phyloP scores from a whole-genome alignment of 768 basidiomycete species.

The Agaricus blazei region DNA sequence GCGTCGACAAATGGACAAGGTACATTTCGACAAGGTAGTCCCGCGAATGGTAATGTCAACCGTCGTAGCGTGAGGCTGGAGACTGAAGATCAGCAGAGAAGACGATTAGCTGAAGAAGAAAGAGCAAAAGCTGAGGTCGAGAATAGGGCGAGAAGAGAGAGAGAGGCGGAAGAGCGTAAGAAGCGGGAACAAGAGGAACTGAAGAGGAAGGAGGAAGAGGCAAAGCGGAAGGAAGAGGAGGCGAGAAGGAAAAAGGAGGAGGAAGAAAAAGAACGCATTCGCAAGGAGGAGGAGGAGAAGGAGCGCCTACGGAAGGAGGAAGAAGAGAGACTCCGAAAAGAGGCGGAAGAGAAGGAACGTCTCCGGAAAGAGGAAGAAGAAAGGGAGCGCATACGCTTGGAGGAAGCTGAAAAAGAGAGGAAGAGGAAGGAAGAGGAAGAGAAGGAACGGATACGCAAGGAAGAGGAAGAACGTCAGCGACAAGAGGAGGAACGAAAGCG shows the following conservation, averaged over 20 bases:
- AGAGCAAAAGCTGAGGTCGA: conserved; percentile 38
- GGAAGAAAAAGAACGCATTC: conserved; percentile 30
- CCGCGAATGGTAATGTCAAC: conserved; percentile 26
- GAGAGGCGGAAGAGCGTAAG: conserved; percentile 25
- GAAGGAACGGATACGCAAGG: conserved; percentile 28
- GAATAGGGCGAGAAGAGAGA: conserved; percentile 30
- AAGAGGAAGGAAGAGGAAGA: conserved; percentile 16
- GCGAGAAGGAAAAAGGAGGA: conserved; percentile 40
- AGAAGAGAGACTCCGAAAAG: conserved; percentile 37
- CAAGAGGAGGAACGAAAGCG: conserved; percentile 29
- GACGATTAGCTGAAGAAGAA: conserved; percentile 42
- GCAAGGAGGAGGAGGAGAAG: conserved; percentile 44
- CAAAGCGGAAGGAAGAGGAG: conserved; percentile 40
- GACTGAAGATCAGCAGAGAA: conserved; percentile 42
- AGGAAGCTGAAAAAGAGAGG: conserved; percentile 23
- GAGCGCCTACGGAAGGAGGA: conserved; percentile 23
- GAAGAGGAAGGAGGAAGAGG: conserved; percentile 22
- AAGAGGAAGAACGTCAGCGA: conserved; percentile 29
- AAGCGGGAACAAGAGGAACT: conserved; percentile 26
- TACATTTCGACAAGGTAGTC: conserved; percentile 31
- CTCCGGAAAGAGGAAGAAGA: conserved; percentile 24
- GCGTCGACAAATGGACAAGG: conserved; percentile 27
- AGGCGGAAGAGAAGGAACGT: conserved; percentile 35
- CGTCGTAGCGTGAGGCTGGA: conserved; percentile 57
- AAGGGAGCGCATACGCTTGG: conserved; percentile 21